Evolutionary conservation across 495 filamentous ascomycete species (phyloP).

Genomic region (Tuber umbilicatum): DNA sequence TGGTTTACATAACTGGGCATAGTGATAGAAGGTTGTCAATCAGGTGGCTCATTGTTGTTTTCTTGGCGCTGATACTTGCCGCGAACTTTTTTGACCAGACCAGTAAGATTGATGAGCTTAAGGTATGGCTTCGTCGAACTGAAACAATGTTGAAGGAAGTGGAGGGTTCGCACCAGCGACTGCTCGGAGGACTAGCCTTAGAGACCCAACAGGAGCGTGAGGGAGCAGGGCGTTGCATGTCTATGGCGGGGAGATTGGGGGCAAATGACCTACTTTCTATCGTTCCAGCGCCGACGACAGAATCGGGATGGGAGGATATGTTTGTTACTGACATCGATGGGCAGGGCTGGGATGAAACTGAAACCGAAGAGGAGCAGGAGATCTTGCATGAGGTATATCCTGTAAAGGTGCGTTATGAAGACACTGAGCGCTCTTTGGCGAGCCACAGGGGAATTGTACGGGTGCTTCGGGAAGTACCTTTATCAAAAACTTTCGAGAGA

Average conservation of each 20-base stretch:
- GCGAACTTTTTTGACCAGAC: slow-evolving; percentile 20
- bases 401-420: not conserved
- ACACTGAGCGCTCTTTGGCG: not conserved
- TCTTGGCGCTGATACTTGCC: slow-evolving; percentile 9
- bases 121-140: slow-evolving; percentile 20
- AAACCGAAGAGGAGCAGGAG: not conserved
- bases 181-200: not conserved
- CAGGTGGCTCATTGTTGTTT: slow-evolving; percentile 12
- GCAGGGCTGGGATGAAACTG: not conserved
- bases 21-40: not conserved
- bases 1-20: not conserved
- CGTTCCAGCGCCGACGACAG: not conserved
- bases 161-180: not conserved
- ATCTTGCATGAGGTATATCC: not conserved
- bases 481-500: not conserved
- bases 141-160: slow-evolving; percentile 20
- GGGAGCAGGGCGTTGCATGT: not conserved
- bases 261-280: not conserved
- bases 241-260: not conserved
- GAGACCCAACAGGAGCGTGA: not conserved
- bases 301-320: not conserved
- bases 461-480: not conserved
- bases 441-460: not conserved
- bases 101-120: slow-evolving; percentile 14
- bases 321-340: not conserved